Conservation (phyloP, 2,329 filamentous ascomycete species). For the Talaromyces albobiverticillius region DNA sequence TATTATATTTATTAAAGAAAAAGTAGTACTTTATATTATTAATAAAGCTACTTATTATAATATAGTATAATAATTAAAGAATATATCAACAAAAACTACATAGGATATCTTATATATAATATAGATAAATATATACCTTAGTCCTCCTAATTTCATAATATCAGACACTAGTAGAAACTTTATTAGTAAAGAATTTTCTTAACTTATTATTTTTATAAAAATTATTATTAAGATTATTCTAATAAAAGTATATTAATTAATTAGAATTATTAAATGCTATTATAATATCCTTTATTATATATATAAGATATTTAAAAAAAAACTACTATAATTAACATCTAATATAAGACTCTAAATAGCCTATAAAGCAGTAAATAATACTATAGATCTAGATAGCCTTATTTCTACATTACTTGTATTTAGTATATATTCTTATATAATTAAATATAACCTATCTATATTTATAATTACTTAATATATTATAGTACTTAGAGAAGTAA, state of each 20-base stretch:
- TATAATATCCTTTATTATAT: background rate
- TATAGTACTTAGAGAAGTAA: background rate
- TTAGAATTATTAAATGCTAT: background rate
- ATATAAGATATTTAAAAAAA: background rate
- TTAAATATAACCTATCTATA: background rate
- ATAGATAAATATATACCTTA: background rate
- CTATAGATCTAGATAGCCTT: background rate
- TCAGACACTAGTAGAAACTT: background rate
- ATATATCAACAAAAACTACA: background rate
- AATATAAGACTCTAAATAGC: background rate
- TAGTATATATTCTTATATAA: background rate
- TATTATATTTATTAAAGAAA: slow-evolving; percentile 2
- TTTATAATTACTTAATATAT: background rate
- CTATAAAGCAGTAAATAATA: background rate
- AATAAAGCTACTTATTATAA: background rate
- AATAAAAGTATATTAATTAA: background rate
- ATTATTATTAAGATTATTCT: background rate
- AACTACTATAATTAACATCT: background rate
- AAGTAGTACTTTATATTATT: background rate
- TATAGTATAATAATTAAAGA: background rate
- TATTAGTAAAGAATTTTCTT: background rate
- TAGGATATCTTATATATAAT: background rate
- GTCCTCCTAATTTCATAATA: background rate
- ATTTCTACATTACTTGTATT: background rate
- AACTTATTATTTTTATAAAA: background rate